Evolutionary conservation across 1,284 basidiomycete genomes (phyloP).

Genomic region (Tilletia indica): DNA sequence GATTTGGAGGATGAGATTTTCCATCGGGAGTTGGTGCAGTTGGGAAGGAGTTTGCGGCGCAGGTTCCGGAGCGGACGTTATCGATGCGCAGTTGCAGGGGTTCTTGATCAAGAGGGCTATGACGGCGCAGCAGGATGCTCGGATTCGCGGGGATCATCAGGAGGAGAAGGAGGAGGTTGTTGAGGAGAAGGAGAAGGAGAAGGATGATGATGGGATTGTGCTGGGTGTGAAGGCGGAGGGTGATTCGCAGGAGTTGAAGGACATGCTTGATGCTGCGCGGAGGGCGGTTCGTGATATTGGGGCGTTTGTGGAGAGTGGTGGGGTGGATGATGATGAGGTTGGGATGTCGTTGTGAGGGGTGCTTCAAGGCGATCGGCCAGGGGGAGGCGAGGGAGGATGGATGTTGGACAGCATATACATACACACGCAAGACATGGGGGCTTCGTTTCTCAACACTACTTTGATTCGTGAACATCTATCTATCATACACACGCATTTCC

Average conservation of each 20-base stretch:
- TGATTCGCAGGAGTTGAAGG: slow-evolving; percentile 2
- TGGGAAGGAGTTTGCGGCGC: slow-evolving; percentile 9
- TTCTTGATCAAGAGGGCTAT: slow-evolving; percentile 14
- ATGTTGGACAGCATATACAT: too few species aligned
- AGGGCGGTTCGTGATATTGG: slow-evolving; percentile 6
- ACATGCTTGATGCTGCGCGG: slow-evolving; percentile 4
- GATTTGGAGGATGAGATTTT: slow-evolving; percentile 11
- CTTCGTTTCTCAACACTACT: too few species aligned
- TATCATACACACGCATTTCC: too few species aligned
- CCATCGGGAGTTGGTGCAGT: background rate
- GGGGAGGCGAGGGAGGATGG: too few species aligned
- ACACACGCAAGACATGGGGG: too few species aligned
- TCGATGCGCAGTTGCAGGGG: slow-evolving; percentile 17
- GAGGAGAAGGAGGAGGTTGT: background rate
- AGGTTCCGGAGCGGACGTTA: slow-evolving; percentile 6
- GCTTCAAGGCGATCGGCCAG: too few species aligned
- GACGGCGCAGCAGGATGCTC: slow-evolving; percentile 10
- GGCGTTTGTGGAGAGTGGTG: slow-evolving; percentile 8
- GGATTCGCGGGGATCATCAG: background rate
- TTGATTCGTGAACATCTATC: too few species aligned
- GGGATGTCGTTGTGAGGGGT: slow-evolving; percentile 4
- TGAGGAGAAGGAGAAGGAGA: background rate
- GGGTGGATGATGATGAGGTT: background rate
- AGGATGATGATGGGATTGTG: slow-evolving; percentile 4
- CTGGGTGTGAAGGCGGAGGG: background rate